These are phyloP conservation scores for Naganishia cerealis DNA, from an alignment of 1,284 basidiomycete species.

Conservation along the genomic window DNA sequence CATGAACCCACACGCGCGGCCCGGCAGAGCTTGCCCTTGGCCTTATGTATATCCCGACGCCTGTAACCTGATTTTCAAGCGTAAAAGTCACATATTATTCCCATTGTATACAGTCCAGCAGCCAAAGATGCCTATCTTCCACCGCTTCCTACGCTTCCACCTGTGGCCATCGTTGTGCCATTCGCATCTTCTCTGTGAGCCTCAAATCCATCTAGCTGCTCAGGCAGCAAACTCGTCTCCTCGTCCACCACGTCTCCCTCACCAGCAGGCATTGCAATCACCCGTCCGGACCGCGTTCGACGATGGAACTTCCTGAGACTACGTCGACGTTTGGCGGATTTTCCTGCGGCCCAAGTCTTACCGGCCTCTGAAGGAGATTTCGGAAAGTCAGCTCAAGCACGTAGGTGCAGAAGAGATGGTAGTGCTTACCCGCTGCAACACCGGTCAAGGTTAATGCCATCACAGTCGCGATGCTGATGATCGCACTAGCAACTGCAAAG, in stretches of 20 bases:
- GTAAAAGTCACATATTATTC: not conserved
- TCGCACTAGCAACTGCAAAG: slow-evolving; percentile 48
- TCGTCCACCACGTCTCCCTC: slow-evolving; percentile 39
- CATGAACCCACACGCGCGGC: too few relatives aligned
- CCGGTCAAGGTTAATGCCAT: slow-evolving; percentile 50
- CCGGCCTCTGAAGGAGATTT: slow-evolving; percentile 41
- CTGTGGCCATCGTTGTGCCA: slow-evolving; percentile 11
- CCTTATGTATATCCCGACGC: too few relatives aligned
- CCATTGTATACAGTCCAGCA: not conserved
- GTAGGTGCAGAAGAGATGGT: not conserved
- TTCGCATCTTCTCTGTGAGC: not conserved
- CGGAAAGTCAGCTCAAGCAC: not conserved
- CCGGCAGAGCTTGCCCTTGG: too few relatives aligned
- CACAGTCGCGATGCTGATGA: slow-evolving; percentile 45
- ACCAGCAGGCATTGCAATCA: slow-evolving; percentile 46
- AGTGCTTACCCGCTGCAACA: slow-evolving; percentile 47
- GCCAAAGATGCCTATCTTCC: not conserved
- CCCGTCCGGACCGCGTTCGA: slow-evolving; percentile 49
- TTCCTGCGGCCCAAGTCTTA: slow-evolving; percentile 52
- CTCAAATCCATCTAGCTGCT: not conserved
- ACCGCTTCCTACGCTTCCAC: not conserved
- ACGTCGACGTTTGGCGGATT: slow-evolving; percentile 41
- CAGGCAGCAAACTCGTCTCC: slow-evolving; percentile 46
- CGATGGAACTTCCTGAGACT: slow-evolving; percentile 44
- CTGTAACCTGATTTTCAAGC: not conserved